These are phyloP conservation scores for Asterophora lycoperdoides DNA, from an alignment of 768 basidiomycete species.

Conservation along the genomic window DNA sequence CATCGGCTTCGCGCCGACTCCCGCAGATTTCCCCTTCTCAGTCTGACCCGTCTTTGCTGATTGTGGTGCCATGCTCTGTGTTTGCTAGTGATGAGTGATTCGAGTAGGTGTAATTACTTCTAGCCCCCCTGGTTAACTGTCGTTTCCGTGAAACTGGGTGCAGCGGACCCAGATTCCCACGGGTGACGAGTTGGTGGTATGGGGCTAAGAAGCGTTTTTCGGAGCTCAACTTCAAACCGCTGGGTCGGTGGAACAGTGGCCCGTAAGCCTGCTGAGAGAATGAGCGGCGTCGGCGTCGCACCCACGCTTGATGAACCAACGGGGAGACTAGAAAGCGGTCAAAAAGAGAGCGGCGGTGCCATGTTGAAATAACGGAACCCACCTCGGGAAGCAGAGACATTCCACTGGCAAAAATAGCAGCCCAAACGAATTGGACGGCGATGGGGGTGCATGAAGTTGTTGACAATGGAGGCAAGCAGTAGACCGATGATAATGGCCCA, in stretches of 20 bases:
- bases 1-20: no score
- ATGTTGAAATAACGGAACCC: conserved; percentile 1
- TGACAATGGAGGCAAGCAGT: conserved; percentile 63
- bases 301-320: conserved; percentile 72
- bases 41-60: no score
- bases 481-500: conserved; percentile 76
- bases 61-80: no score
- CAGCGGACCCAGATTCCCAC: no score
- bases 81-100: no score
- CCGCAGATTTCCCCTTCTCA: no score
- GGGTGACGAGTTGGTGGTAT: no score
- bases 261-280: no score
- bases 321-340: conserved; percentile 47
- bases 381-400: conserved; percentile 71
- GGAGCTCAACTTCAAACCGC: conserved; percentile 53
- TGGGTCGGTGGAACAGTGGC: conserved; percentile 42
- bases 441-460: conserved; percentile 71
- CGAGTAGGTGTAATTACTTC: no score
- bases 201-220: no score
- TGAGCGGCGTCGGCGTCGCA: conserved; percentile 53
- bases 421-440: conserved; percentile 77
- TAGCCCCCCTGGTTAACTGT: no score
- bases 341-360: neutral
- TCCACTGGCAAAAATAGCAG: conserved; percentile 62
- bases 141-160: no score